A percentile compares a stretch with the other conserved stretches of the same genome.
These are phyloP conservation scores for Neurospora hispaniola DNA, from an alignment of 495 filamentous ascomycete genomes.

Conservation along the genomic window DNA sequence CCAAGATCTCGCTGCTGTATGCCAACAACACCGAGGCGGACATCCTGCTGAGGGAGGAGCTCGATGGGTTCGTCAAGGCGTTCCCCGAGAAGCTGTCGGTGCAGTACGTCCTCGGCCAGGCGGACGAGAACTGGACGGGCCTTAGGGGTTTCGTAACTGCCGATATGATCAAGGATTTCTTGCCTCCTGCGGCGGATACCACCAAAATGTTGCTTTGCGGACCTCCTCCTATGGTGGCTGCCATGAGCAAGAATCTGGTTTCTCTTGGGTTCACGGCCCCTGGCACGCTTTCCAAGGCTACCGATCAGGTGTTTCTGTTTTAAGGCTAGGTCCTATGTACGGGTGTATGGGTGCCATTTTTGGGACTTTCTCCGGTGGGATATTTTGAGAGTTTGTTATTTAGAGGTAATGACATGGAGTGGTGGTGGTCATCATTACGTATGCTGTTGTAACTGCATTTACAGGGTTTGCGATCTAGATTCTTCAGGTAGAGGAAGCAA, in stretches of 20 bases:
- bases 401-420: not conserved
- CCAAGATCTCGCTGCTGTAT: constrained; percentile 39
- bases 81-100: constrained; percentile 35
- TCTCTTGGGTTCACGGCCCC: constrained; percentile 65
- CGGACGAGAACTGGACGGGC: constrained; percentile 19
- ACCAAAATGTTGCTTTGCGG: constrained; percentile 73
- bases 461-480: not conserved
- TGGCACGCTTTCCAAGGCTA: constrained; percentile 64
- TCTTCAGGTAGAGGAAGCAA: not conserved
- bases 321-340: constrained; percentile 23
- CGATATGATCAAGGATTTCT: constrained; percentile 18
- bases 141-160: constrained; percentile 24
- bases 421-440: not conserved
- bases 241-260: constrained; percentile 76
- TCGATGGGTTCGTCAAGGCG: constrained; percentile 33
- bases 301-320: constrained; percentile 80
- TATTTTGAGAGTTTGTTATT: too few species aligned
- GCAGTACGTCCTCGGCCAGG: constrained; percentile 34
- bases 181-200: constrained; percentile 30
- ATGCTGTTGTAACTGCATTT: not conserved
- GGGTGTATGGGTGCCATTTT: not conserved
- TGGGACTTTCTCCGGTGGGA: not conserved
- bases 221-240: constrained; percentile 72
- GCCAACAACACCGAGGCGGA: constrained; percentile 61
- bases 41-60: constrained; percentile 47